Conservation (phyloP, 441 rosid species). For the Gossypium davidsonii region DNA sequence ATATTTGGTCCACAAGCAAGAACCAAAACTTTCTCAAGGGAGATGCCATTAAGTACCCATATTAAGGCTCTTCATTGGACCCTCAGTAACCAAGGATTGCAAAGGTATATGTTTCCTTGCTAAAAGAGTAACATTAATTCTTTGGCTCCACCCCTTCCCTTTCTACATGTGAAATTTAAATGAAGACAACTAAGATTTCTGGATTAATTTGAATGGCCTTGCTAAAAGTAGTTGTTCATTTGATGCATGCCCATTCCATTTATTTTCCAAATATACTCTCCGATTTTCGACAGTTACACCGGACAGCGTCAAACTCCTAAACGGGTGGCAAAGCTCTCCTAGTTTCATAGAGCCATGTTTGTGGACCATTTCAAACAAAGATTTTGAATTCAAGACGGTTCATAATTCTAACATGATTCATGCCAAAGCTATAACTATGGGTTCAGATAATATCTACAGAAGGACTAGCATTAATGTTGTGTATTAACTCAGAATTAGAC, state of each 20-base stretch:
- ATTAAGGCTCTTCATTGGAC: neutral
- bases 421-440: neutral
- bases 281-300: too few species aligned
- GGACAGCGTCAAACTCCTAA: too few species aligned
- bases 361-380: neutral
- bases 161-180: constrained; percentile 7
- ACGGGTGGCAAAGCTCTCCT: too few species aligned
- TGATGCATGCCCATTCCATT: neutral
- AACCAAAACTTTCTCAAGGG: neutral
- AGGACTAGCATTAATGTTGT: neutral
- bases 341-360: neutral
- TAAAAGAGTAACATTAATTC: constrained; percentile 3
- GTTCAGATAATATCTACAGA: neutral
- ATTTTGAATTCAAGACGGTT: neutral
- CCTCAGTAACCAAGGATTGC: neutral
- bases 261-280: too few species aligned
- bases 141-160: constrained; percentile 10
- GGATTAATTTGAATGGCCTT: neutral
- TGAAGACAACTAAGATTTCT: constrained; percentile 8
- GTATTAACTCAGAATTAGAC: neutral
- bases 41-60: neutral
- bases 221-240: neutral
- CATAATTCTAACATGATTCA: neutral
- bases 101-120: neutral
- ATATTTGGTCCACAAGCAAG: constrained; percentile 17